phyloP scores from a whole-genome alignment of 78 protist species.

The Creolimax fragrantissima region DNA sequence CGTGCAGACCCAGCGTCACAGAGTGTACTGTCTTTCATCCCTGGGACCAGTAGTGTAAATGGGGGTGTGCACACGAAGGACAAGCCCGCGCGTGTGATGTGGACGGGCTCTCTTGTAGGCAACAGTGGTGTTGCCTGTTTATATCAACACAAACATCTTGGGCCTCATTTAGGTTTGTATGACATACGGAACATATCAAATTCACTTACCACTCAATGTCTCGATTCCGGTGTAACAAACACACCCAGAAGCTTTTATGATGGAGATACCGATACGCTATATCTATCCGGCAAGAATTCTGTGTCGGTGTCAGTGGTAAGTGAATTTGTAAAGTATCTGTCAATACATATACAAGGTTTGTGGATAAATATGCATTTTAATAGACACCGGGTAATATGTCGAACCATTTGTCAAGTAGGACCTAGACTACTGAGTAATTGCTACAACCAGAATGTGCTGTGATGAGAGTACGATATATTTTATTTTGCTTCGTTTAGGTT shows the following conservation, averaged over 20 bases:
- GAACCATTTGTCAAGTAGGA: no score
- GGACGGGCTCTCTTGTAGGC: neutral
- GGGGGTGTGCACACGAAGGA: neutral
- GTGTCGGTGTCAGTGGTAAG: neutral
- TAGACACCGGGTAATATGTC: no score
- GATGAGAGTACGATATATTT: no score
- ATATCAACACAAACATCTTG: neutral
- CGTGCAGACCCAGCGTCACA: neutral
- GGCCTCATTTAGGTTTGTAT: neutral
- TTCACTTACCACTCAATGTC: neutral
- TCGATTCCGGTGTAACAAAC: neutral
- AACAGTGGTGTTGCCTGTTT: neutral
- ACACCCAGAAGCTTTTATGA: neutral
- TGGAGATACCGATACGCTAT: neutral
- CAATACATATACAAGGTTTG: no score
- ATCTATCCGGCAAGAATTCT: neutral
- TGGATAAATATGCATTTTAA: no score
- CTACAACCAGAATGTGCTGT: no score
- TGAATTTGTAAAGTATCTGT: no score
- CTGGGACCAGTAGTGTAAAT: neutral
- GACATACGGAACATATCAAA: neutral
- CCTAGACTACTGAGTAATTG: no score
- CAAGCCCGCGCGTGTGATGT: neutral
- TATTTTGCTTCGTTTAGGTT: no score
- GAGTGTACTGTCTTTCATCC: neutral